Percentiles rank a stretch among this genome's conserved stretches.
These are phyloP conservation scores for Rutstroemia sydowiana DNA, from an alignment of 2,329 filamentous ascomycete species.

Conservation along the genomic window DNA sequence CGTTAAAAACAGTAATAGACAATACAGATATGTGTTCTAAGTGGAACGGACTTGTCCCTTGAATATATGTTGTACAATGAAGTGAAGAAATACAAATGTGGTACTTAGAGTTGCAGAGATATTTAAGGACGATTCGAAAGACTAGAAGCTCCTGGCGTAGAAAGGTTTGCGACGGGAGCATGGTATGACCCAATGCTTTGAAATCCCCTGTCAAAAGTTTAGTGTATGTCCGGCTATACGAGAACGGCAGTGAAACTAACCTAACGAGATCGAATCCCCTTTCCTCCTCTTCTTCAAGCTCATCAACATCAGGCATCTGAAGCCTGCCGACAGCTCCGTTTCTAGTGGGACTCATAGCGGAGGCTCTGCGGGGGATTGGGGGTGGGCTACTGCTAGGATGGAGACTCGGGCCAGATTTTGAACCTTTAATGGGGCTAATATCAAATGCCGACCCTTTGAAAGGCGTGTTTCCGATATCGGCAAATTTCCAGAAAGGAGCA, in stretches of 20 bases:
- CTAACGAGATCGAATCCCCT: slow-evolving; percentile 27
- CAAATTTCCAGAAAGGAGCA: slow-evolving; percentile 83
- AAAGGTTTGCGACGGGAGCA: slow-evolving; percentile 23
- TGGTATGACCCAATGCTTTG: slow-evolving; percentile 59
- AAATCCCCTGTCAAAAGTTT: slow-evolving; percentile 41
- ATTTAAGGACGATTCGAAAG: not conserved
- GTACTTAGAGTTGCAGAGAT: not conserved
- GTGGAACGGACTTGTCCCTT: not conserved
- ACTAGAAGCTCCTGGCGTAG: slow-evolving; percentile 4
- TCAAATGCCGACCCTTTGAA: slow-evolving; percentile 45
- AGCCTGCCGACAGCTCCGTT: slow-evolving; percentile 16
- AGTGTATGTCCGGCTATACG: slow-evolving; percentile 14
- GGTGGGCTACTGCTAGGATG: slow-evolving; percentile 52
- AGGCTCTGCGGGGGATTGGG: slow-evolving; percentile 25
- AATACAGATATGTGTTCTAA: not conserved
- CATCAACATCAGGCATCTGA: slow-evolving; percentile 19
- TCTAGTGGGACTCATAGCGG: slow-evolving; percentile 25
- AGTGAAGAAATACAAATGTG: not conserved
- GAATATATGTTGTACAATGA: not conserved
- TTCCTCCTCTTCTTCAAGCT: slow-evolving; percentile 25
- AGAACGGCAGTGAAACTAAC: slow-evolving; percentile 14
- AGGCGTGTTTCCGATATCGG: slow-evolving; percentile 68
- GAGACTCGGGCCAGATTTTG: slow-evolving; percentile 28
- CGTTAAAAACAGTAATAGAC: not conserved
- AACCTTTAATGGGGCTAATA: slow-evolving; percentile 48